These are phyloP conservation scores for Rhipidocladum racemiflorum DNA, from an alignment of 176 grass and related monocot genomes.

Conservation along the genomic window DNA sequence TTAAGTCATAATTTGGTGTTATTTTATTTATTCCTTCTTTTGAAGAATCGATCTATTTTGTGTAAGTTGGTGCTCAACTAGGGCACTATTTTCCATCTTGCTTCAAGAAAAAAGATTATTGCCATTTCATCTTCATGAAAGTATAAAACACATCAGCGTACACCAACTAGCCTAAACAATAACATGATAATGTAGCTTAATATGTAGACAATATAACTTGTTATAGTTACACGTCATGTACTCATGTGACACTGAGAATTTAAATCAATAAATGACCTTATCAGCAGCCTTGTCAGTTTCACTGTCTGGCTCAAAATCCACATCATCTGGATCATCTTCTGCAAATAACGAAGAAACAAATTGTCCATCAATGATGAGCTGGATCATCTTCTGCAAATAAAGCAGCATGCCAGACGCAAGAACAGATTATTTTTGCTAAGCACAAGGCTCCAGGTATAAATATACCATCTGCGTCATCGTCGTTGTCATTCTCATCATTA, in stretches of 20 bases:
- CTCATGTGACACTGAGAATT: background rate
- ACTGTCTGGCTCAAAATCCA: constrained; percentile 96
- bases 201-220: constrained; percentile 25
- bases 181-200: constrained; percentile 10
- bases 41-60: background rate
- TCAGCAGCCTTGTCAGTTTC: constrained; percentile 71
- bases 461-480: constrained; percentile 69
- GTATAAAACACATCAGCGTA: background rate
- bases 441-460: constrained; percentile 19
- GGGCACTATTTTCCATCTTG: constrained; percentile 1
- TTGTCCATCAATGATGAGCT: background rate
- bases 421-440: constrained; percentile 1
- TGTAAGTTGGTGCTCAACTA: constrained; percentile 10
- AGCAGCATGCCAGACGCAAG: constrained; percentile 4
- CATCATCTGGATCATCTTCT: constrained; percentile 98
- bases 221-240: constrained; percentile 5
- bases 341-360: constrained; percentile 41
- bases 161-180: constrained; percentile 26
- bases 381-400: constrained; percentile 7
- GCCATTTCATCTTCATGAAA: background rate
- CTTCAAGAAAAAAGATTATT: background rate
- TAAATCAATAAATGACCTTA: constrained; percentile 53
- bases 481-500: constrained; percentile 54
- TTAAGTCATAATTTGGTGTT: background rate
- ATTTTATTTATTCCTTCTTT: constrained; percentile 1